phyloP scores from a whole-genome alignment of 768 basidiomycete genomes.

The Rubroboletus satanas region DNA sequence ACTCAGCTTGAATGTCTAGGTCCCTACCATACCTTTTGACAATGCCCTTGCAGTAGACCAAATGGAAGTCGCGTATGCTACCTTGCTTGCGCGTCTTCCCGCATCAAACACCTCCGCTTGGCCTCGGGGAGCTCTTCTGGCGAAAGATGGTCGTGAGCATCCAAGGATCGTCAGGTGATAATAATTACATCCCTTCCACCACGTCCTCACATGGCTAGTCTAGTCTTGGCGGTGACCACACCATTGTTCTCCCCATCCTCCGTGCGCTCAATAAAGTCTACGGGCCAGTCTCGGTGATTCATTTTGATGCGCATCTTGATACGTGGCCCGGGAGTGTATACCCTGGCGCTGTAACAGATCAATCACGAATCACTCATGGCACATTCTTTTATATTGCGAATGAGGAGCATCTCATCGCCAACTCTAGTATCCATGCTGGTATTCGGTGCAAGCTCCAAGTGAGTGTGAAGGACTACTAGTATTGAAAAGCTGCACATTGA shows the following conservation, averaged over 20 bases:
- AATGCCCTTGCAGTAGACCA: constrained; percentile 81
- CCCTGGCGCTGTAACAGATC: constrained; percentile 44
- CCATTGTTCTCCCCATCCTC: constrained; percentile 82
- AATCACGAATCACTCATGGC: constrained; percentile 75
- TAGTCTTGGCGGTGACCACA: constrained; percentile 80
- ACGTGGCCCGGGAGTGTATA: constrained; percentile 43
- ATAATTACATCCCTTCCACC: background rate
- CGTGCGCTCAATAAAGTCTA: constrained; percentile 75
- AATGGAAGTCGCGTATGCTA: constrained; percentile 81
- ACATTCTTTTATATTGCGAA: constrained; percentile 81
- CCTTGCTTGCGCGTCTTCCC: constrained; percentile 59
- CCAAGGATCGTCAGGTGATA: constrained; percentile 67
- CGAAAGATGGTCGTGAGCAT: constrained; percentile 59
- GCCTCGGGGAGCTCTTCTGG: constrained; percentile 33
- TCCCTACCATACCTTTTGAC: constrained; percentile 78
- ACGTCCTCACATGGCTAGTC: background rate
- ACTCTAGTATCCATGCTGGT: constrained; percentile 78
- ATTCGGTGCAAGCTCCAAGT: constrained; percentile 73
- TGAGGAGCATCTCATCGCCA: constrained; percentile 72
- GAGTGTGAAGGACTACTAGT: constrained; percentile 21
- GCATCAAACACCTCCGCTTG: constrained; percentile 22
- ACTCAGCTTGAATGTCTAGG: constrained; percentile 34
- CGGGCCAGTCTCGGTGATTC: constrained; percentile 78
- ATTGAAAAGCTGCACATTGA: background rate
- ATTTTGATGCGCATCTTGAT: constrained; percentile 77